Conservation (phyloP, 305 asterid species). For the Fraxinus nigra region DNA sequence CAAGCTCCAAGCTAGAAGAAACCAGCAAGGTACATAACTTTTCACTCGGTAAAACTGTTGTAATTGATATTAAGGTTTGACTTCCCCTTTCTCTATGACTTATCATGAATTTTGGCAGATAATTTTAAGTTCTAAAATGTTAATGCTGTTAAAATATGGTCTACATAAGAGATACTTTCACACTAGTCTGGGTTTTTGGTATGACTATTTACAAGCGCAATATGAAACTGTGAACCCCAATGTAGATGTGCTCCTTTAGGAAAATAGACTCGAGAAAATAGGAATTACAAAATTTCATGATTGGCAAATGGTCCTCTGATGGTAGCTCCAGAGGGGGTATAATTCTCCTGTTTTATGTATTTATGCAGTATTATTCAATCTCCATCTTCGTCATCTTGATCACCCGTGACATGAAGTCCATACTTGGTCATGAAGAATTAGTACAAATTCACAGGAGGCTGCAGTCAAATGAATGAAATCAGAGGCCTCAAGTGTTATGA, state of each 20-base stretch:
- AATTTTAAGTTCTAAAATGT: not conserved
- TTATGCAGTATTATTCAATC: constrained; percentile 9
- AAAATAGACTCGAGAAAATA: constrained; percentile 10
- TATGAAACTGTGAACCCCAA: constrained; percentile 1
- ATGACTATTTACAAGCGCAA: constrained; percentile 6
- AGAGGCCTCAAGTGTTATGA: constrained; percentile 23
- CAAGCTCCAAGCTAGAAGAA: not conserved
- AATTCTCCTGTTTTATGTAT: not conserved
- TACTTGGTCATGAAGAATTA: constrained; percentile 30
- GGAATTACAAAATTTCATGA: constrained; percentile 8
- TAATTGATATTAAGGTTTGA: constrained; percentile 1
- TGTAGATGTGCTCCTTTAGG: constrained; percentile 16
- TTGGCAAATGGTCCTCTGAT: not conserved
- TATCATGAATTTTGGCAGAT: not conserved
- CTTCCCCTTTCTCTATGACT: not conserved
- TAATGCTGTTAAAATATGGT: constrained; percentile 6
- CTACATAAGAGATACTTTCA: constrained; percentile 11
- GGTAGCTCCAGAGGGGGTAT: constrained; percentile 14
- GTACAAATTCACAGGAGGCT: constrained; percentile 51
- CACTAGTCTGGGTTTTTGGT: constrained; percentile 7
- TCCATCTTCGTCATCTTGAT: constrained; percentile 6
- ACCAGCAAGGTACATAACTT: constrained; percentile 25
- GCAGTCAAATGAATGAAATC: constrained; percentile 30
- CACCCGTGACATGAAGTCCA: constrained; percentile 8
- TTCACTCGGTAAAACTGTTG: constrained; percentile 15